Percentiles rank a stretch among this genome's conserved stretches.
Conservation (phyloP, 2,329 filamentous ascomycete species). For the Pseudogymnoascus sp. region DNA sequence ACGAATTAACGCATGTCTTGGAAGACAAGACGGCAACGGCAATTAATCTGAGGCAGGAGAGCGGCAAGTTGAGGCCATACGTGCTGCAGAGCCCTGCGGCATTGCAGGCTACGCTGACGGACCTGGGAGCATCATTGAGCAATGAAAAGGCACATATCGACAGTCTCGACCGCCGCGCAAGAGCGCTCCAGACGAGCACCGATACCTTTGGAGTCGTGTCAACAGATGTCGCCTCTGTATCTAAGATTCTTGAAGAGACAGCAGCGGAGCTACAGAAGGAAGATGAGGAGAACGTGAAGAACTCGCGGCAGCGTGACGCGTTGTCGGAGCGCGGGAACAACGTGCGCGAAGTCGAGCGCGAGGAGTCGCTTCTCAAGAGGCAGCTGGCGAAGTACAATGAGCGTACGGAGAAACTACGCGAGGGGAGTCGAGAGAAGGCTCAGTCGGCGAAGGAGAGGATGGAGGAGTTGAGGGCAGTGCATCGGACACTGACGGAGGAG, state of each 20-base stretch:
- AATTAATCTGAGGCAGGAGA: slow-evolving; percentile 70
- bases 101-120: slow-evolving; percentile 72
- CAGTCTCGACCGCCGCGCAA: slow-evolving; percentile 73
- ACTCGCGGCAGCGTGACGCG: slow-evolving; percentile 74
- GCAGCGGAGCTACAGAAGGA: slow-evolving; percentile 77
- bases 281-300: slow-evolving; percentile 78
- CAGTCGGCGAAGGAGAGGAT: slow-evolving; percentile 76
- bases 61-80: slow-evolving; percentile 83
- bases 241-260: slow-evolving; percentile 83
- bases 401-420: slow-evolving; percentile 73
- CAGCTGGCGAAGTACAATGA: slow-evolving; percentile 82
- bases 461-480: slow-evolving; percentile 76
- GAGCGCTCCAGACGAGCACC: slow-evolving; percentile 82
- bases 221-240: slow-evolving; percentile 78
- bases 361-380: slow-evolving; percentile 72
- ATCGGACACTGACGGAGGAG: slow-evolving; percentile 76
- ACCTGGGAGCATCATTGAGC: slow-evolving; percentile 70
- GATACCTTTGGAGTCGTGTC: slow-evolving; percentile 83
- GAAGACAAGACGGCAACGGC: slow-evolving; percentile 65
- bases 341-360: slow-evolving; percentile 83
- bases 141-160: slow-evolving; percentile 81
- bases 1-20: slow-evolving; percentile 61
- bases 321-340: slow-evolving; percentile 82
- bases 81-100: slow-evolving; percentile 79
- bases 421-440: slow-evolving; percentile 73